Base-by-base conservation (phyloP, 306 rosid genomes). In the Ochetophila trinervis region DNA sequence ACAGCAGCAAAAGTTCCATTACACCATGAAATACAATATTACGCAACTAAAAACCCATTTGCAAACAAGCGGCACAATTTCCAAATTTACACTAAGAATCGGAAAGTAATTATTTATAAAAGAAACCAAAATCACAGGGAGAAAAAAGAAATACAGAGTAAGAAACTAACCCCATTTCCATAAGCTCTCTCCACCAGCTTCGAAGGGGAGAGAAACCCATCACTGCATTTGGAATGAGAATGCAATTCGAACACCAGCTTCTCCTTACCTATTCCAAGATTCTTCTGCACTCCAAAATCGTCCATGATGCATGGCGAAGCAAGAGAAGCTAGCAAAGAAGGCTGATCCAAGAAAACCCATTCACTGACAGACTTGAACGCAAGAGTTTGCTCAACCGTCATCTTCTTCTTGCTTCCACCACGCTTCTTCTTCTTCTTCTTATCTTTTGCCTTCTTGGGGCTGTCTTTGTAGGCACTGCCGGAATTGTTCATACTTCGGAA, bases 181-280 rank as follows among this genome's bases (percentile, higher is more conserved):
- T 87, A 93, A 78, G 98, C 98, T 75, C 82, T 86, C 74, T 93
- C 95, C 50, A 93, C 81, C 27, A 93, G 68, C 82, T 87, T 93
- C 5, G 95, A 72, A 80, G 98, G 98, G 32, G 98, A 82, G 63
- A 93, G 81, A 80, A 85, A 93, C 21, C 98, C 98, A 81, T 93
- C 98, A 78, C 98, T 92, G 79, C 30, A 92, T 73, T 92, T 92
- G 35, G 96, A 84, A 76, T 92, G 98, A 0, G 96, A 85, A 74
- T 92, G 98, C 84, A 92, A 81, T 59, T 92, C 98, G 68, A 89
- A 89, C 22, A 85, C 78, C 6, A 92, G 58, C 62, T 76, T 89
- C 35, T 82, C 91, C 65, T 81, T 83, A n/a, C 86, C 89, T 74
- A 74, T 81, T 4, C 86, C 90, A 12, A 83, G n/a, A 70, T 45